phyloP scores from a whole-genome alignment of 192 early-diverging fungal species.

The Linnemannia hyalina region DNA sequence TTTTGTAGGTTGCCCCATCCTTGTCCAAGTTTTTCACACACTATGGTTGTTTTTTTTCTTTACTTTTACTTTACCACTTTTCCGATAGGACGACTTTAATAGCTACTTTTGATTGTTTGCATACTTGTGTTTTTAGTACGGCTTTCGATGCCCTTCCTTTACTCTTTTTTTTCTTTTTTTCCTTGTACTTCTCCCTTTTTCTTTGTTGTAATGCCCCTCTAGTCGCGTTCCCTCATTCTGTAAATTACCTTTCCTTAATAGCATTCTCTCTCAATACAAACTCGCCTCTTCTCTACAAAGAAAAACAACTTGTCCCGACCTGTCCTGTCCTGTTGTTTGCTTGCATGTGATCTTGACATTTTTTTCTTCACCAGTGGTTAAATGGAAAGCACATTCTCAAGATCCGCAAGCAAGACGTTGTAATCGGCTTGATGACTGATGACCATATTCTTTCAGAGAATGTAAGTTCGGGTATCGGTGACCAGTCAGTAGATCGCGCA shows the following conservation, averaged over 20 bases:
- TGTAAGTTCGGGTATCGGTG: too few species aligned
- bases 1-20: not conserved
- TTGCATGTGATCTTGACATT: not conserved
- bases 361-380: too few species aligned
- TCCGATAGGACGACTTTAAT: not conserved
- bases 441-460: too few species aligned
- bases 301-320: not conserved
- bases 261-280: not conserved
- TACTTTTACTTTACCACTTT: not conserved
- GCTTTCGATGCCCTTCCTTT: not conserved
- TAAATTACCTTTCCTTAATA: conserved; percentile 4
- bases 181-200: not conserved
- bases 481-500: too few species aligned
- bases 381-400: too few species aligned
- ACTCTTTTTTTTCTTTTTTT: not conserved
- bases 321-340: not conserved
- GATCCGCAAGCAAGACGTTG: too few species aligned
- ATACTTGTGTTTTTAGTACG: not conserved
- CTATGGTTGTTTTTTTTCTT: not conserved
- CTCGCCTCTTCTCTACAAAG: not conserved
- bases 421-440: too few species aligned
- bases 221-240: not conserved
- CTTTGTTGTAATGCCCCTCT: not conserved
- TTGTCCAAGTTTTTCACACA: conserved; percentile 3
- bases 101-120: not conserved